Base-by-base conservation (phyloP, 768 basidiomycete species). In the Mycena indigotica region DNA sequence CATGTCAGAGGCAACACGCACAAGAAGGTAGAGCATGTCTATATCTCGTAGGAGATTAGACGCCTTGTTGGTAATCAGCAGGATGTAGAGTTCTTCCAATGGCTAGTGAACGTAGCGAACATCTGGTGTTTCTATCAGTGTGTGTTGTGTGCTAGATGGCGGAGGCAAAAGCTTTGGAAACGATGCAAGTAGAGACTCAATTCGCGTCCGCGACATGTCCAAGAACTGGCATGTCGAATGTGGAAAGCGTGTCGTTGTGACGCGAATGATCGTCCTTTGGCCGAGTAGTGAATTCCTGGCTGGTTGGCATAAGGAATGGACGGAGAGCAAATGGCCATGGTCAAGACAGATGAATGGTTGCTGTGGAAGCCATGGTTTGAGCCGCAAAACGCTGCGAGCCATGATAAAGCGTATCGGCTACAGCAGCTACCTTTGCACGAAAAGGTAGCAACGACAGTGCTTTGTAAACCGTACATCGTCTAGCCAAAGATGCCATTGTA, bases 41-140 rank as follows among this genome's bases (percentile, higher is more conserved):
- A 98, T 96, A 72, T 98, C 97, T 77, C 97, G 97, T 32, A 99
- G 78, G 67, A 98, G 98, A 69, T 99, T 99, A n/a, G 92, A 94
- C 5, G 93, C 92, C 73, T 97, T 98, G 77, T 98, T 98, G 53
- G 96, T 98, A 74, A 98, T 95, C 62, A 98, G 82, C 64, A 98
- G 82, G 58, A 98, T 96, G 75, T 98, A 98, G 23, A 98, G 85
- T 70, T 98, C 94, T 72, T 97, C 95, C 44, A 98, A 83, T 0
- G 95, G 94, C 68, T 97, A 95, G 73, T 96, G 97, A 60, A 98
- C 95, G 70, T 93, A 98, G 65, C 95, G 89, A 50, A 96, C 95
- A 72, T 99, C 94, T 35, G 90, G 74, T 0, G 93, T 97, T 79
- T 92, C 95, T 66, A 96, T 90, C n/a, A 93, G 92, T 3, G 95